A percentile compares a stretch with the other conserved stretches of the same genome.
These are phyloP conservation scores for Paraurostyla sp. DNA, from an alignment of 73 alveolate species.

Conservation along the genomic window DNA sequence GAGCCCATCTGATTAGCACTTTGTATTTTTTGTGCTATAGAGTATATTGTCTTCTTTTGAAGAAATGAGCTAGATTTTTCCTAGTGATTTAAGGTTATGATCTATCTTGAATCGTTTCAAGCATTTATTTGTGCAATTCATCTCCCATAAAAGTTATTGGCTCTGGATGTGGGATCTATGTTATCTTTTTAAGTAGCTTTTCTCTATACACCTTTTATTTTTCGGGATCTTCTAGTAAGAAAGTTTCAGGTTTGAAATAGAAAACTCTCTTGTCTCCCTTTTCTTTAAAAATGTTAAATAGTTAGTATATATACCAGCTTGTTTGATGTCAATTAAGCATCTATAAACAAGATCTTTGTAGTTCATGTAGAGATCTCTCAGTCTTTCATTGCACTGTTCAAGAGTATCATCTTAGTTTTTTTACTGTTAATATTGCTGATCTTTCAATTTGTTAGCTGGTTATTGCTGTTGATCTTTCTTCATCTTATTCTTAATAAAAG, in stretches of 20 bases:
- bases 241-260: conserved; percentile 69
- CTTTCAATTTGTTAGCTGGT: background rate
- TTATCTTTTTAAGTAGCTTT: conserved; percentile 51
- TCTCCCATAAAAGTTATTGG: conserved; percentile 66
- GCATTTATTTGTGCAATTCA: conserved; percentile 58
- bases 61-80: conserved; percentile 59
- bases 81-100: conserved; percentile 41
- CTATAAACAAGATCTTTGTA: conserved; percentile 62
- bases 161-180: conserved; percentile 60
- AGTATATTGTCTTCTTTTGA: conserved; percentile 59
- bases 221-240: conserved; percentile 75
- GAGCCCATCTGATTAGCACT: conserved; percentile 68
- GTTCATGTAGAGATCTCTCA: conserved; percentile 68
- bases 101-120: conserved; percentile 59
- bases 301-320: background rate
- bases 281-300: background rate
- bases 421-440: conserved; percentile 1
- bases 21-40: conserved; percentile 77
- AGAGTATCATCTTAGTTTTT: conserved; percentile 28
- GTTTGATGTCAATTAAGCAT: conserved; percentile 65
- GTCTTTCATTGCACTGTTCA: conserved; percentile 50
- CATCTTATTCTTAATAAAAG: too few relatives aligned
- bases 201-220: conserved; percentile 54
- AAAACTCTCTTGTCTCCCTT: conserved; percentile 65
- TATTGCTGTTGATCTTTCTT: background rate